phyloP scores from a whole-genome alignment of 768 basidiomycete species.

The Boletus vermiculosoides region DNA sequence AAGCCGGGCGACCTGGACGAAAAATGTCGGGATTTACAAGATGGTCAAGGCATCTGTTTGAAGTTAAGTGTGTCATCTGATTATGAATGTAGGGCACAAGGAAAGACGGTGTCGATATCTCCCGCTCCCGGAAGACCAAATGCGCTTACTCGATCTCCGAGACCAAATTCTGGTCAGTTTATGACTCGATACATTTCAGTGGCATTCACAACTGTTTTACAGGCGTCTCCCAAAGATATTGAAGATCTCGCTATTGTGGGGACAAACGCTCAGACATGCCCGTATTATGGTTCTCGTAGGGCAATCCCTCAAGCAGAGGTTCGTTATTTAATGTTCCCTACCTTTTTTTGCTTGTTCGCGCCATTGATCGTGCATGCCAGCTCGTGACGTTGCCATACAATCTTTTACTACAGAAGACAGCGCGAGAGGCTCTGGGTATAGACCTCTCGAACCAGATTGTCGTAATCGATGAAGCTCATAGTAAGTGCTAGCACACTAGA shows the following conservation, averaged over 20 bases:
- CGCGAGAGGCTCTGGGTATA: slow-evolving; percentile 86
- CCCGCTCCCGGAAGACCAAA: slow-evolving; percentile 67
- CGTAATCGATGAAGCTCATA: slow-evolving; percentile 96
- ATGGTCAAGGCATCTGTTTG: slow-evolving; percentile 41
- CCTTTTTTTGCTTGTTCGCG: background rate
- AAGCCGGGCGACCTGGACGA: slow-evolving; percentile 78
- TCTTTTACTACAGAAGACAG: slow-evolving; percentile 76
- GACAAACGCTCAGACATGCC: slow-evolving; percentile 67
- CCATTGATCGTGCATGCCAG: slow-evolving; percentile 37
- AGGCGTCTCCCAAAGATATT: slow-evolving; percentile 92
- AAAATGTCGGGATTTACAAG: slow-evolving; percentile 77
- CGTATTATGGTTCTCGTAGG: slow-evolving; percentile 88
- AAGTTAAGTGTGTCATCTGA: slow-evolving; percentile 2
- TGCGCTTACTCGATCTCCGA: slow-evolving; percentile 73
- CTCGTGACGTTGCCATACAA: slow-evolving; percentile 94
- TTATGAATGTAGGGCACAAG: slow-evolving; percentile 47
- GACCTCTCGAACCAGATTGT: slow-evolving; percentile 82
- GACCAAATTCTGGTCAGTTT: slow-evolving; percentile 75
- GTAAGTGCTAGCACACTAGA: slow-evolving; percentile 45
- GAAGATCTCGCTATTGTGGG: slow-evolving; percentile 86
- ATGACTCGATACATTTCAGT: background rate
- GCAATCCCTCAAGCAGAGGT: slow-evolving; percentile 93
- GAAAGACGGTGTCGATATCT: slow-evolving; percentile 74
- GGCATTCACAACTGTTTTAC: background rate
- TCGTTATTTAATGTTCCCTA: slow-evolving; percentile 7